Percentiles rank a stretch among this genome's conserved stretches.
Evolutionary conservation across 2,329 filamentous ascomycete genomes (phyloP).

Genomic region (Alternaria metachromatica): DNA sequence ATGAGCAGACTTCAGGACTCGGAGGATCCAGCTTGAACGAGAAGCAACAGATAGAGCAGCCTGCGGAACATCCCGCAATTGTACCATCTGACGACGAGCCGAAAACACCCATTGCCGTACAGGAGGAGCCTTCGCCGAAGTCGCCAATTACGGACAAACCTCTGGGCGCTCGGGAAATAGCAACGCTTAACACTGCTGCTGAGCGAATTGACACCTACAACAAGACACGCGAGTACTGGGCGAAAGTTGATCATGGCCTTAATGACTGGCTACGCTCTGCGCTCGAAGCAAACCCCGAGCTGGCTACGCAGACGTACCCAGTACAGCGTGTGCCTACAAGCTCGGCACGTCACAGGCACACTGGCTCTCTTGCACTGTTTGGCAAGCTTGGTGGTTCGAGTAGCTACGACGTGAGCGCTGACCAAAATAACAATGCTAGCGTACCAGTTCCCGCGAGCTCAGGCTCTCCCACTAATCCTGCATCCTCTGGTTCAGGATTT

Average conservation of each 20-base stretch:
- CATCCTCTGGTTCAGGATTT: constrained; percentile 29
- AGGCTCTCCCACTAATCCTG: constrained; percentile 27
- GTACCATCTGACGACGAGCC: constrained; percentile 14
- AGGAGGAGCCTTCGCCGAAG: constrained; percentile 26
- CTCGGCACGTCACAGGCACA: constrained; percentile 43
- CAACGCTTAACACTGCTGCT: constrained; percentile 67
- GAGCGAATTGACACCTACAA: constrained; percentile 79
- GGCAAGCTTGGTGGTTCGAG: constrained; percentile 41
- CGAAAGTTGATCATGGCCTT: constrained; percentile 77
- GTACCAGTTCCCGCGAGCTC: constrained; percentile 37
- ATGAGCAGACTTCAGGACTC: constrained; percentile 16
- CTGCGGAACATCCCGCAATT: not conserved
- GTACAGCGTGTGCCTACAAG: constrained; percentile 36
- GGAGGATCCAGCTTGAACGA: constrained; percentile 14
- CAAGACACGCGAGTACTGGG: constrained; percentile 73
- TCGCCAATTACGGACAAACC: constrained; percentile 40
- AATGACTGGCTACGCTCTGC: constrained; percentile 63
- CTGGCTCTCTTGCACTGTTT: constrained; percentile 46
- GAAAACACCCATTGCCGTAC: constrained; percentile 14
- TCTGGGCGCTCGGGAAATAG: constrained; percentile 77
- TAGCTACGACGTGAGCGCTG: constrained; percentile 19
- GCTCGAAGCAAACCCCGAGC: constrained; percentile 59
- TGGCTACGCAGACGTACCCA: constrained; percentile 45
- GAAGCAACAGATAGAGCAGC: constrained; percentile 11
- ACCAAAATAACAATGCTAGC: constrained; percentile 31